phyloP scores from a whole-genome alignment of 306 rosid genomes.

The Sechiopsis laciniata region DNA sequence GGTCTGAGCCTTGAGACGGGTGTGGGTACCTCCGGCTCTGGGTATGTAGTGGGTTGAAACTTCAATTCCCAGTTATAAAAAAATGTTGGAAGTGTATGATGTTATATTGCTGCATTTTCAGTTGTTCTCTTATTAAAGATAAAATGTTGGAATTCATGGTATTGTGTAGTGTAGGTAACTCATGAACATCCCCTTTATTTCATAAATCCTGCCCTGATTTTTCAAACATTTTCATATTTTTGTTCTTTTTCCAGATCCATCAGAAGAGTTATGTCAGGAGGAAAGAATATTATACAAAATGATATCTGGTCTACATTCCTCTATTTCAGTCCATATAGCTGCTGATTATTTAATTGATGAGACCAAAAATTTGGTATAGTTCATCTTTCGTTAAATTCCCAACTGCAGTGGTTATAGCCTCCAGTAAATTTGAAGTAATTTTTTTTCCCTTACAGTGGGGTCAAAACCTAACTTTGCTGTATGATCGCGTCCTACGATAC shows the following conservation, averaged over 20 bases:
- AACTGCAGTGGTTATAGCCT: neutral
- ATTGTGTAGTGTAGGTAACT: neutral
- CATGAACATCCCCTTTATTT: neutral
- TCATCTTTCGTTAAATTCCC: constrained; percentile 6
- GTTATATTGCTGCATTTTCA: neutral
- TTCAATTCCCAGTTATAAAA: too few species aligned
- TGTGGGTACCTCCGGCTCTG: too few species aligned
- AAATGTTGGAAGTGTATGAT: neutral
- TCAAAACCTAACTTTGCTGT: constrained; percentile 60
- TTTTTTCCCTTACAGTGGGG: constrained; percentile 70
- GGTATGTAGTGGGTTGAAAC: too few species aligned
- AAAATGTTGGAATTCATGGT: constrained; percentile 3
- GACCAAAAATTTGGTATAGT: constrained; percentile 50
- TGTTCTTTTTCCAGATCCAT: constrained; percentile 45
- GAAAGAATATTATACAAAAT: constrained; percentile 83
- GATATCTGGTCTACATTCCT: constrained; percentile 98
- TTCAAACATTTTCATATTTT: constrained; percentile 9
- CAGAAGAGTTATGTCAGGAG: constrained; percentile 80
- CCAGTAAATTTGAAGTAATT: neutral
- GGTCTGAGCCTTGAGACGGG: too few species aligned
- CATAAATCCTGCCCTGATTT: neutral
- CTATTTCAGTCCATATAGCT: constrained; percentile 89
- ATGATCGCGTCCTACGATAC: constrained; percentile 71
- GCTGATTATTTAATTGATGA: constrained; percentile 81
- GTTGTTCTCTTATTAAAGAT: neutral